Base-by-base conservation (phyloP, 2,329 filamentous ascomycete species). In the Aspergillus versicolor region DNA sequence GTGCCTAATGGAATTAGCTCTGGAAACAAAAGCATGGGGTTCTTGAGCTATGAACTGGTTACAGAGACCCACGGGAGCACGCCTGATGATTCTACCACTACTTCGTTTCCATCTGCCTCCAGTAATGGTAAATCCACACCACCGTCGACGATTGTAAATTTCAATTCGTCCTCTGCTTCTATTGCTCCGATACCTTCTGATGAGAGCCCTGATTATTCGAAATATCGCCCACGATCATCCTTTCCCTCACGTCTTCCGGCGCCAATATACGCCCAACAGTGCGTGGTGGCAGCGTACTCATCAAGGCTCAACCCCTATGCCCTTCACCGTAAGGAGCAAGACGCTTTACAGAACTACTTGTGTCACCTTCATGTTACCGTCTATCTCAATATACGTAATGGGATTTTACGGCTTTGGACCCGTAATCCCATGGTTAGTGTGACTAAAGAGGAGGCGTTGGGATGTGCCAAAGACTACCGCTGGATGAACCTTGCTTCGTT, bases 301-400 rank as follows among this genome's bases (percentile, higher is more conserved):
- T 97, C 91, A 41, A 84, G 94, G 56, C 81, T 99, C 1, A 93
- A 93, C 63, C 93, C 94, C 1, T 97, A 94, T 73, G 87, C 89
- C 11, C 78, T 99, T 40, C 92, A 97, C 73, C 82, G 84, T 24
- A 88, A 90, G 61, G 94, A 99, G 73, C 92, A 97, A 70, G 79
- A 83, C 58, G 81, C 96, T 58, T 78, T 99, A 41, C 85, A 90
- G 60, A 82, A 90, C 60, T 88, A 95, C 66, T 86, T 99, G 65
- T 96, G 89, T 69, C 88, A 91, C 67, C 82, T 88, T 32, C 94
- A 99, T 74, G 91, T 97, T 63, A 97, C 93, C 3, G 90, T 91
- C 12, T 99, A 99, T 75, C 80, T 99, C 53, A 97, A 97, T 72
- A 94, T 99, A 61, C 85, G 94, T 65, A 99, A 99, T 73, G 90